Base-by-base conservation (phyloP, 1,139 yeast genomes). In the Cylindricascospora bacillispora region DNA sequence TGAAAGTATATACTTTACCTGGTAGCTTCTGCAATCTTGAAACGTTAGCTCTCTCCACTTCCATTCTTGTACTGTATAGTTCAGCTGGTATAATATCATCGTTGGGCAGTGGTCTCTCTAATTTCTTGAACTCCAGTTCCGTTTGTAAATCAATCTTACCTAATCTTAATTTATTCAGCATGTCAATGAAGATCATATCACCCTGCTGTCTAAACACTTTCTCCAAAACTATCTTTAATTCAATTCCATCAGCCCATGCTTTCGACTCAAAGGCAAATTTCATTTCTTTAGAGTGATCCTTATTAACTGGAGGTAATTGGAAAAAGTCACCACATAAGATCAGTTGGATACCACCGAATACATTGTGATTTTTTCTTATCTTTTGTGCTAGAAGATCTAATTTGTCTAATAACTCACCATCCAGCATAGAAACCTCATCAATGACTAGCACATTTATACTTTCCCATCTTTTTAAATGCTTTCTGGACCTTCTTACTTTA, bases 161-260 rank as follows among this genome's bases (percentile, higher is more conserved):
- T 26, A 68, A 59, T 46, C 99, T 69, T 65, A 89, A 73, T 39
- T 83, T 89, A 50, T 86, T 83, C 42, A 89, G 64, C 93, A 86
- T 85, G 15, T 70, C 68, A 24, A 89, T 73, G 49, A 92, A 85
- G 27, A 61, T 66, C 30, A 66, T 63, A 44, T 82, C 93, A 26
- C 93, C 93, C 46, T 74, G 75, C 52, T 89, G 98, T 40, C 99
- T 70, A 54, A 85, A 89, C n/a, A 89, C 92, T 41, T 77, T 81
- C 33, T 70, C 65, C 27, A 89, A 59, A 21, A 77, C 71, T 31
- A 83, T 72, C 0, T 93, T 80, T 25, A 66, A 60, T 22, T 69
- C 60, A 30, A 89, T 70, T 1, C 76, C 65, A 15, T 60, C 59
- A 29, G 62, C 60, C 99, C 99, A 89, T 2, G 78, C 60, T 2